Conservation (phyloP, 305 asterid species). For the Solanum aculeatissimum region DNA sequence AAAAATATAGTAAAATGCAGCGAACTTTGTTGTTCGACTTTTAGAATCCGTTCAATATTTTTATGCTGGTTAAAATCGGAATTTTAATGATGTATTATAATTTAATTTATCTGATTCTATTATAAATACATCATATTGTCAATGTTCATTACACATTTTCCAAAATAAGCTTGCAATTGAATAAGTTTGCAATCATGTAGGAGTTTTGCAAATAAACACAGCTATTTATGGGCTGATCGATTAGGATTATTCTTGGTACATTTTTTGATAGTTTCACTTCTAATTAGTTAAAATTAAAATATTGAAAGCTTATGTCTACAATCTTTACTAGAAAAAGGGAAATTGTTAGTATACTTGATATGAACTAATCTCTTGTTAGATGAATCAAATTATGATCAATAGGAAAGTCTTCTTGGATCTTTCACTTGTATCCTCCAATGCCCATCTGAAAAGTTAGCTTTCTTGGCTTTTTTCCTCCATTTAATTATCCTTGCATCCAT, state of each 20-base stretch:
- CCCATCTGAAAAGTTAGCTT: constrained; percentile 7
- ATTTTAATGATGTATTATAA: background rate
- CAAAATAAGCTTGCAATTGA: background rate
- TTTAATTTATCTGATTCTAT: background rate
- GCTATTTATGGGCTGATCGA: too few relatives aligned
- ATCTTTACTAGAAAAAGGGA: background rate
- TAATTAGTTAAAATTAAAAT: background rate
- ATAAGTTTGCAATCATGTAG: background rate
- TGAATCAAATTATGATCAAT: background rate
- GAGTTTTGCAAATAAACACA: background rate
- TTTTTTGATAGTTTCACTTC: background rate
- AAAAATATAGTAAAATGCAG: background rate
- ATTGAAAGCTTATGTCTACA: background rate
- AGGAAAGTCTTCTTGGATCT: constrained; percentile 12
- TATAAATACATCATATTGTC: background rate
- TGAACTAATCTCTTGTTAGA: background rate
- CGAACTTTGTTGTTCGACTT: background rate
- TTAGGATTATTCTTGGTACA: background rate
- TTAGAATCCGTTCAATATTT: background rate
- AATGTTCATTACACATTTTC: background rate
- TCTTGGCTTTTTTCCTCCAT: constrained; percentile 14
- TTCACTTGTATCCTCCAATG: constrained; percentile 22
- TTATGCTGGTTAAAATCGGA: background rate
- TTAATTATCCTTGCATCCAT: constrained; percentile 13
- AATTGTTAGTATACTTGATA: background rate